phyloP scores from a whole-genome alignment of 768 basidiomycete genomes.

The Leccinum aurantiacum region DNA sequence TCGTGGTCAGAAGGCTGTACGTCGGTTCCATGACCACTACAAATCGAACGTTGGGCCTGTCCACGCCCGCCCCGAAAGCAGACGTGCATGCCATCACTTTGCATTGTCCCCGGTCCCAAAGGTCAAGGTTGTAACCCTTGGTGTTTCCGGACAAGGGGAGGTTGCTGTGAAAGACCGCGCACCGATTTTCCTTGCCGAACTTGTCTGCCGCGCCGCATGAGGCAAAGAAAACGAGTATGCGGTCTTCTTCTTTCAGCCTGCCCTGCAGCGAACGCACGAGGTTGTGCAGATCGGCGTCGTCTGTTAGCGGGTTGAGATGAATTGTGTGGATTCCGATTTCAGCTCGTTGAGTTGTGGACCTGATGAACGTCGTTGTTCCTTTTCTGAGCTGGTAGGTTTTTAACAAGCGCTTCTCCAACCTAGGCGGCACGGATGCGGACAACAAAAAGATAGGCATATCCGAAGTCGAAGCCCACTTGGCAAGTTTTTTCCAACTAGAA shows the following conservation, averaged over 20 bases:
- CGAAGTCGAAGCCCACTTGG: neutral
- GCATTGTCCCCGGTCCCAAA: neutral
- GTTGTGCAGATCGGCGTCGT: neutral
- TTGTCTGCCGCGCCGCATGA: neutral
- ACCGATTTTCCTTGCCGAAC: neutral
- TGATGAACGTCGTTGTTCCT: neutral
- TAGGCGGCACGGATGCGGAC: neutral
- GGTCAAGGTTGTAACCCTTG: slow-evolving; percentile 1
- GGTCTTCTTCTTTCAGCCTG: neutral
- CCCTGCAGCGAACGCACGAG: neutral
- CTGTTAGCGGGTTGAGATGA: neutral
- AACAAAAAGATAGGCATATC: neutral
- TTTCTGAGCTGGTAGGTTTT: neutral
- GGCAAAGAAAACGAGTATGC: slow-evolving; percentile 4
- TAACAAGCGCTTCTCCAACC: neutral
- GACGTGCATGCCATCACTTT: slow-evolving; percentile 4
- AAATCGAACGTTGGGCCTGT: neutral
- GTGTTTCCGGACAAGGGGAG: neutral
- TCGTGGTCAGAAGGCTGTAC: neutral
- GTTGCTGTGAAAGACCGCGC: slow-evolving; percentile 6
- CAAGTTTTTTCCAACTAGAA: neutral
- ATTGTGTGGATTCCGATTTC: slow-evolving; percentile 6
- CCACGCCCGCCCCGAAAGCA: slow-evolving; percentile 1
- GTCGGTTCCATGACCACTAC: neutral
- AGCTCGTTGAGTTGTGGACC: neutral